Percentiles rank a stretch among this genome's conserved stretches.
Evolutionary conservation across 2,329 filamentous ascomycete species (phyloP).

Genomic region (Colletotrichum lini): DNA sequence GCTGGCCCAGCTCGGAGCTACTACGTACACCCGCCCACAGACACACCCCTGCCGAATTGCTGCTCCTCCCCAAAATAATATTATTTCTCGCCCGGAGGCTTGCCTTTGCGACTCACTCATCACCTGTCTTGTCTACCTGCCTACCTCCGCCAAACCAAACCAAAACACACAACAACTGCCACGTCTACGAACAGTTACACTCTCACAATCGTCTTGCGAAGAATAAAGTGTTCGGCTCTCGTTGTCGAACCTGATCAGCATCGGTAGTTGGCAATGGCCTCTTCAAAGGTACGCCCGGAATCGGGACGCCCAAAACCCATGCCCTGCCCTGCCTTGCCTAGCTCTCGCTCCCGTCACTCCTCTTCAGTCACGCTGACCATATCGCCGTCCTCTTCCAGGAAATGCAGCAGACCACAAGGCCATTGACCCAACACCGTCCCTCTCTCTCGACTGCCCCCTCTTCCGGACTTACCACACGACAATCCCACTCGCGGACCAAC

Average conservation of each 20-base stretch:
- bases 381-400: conserved; percentile 62
- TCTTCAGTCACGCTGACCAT: conserved; percentile 54
- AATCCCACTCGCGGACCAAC: conserved; percentile 80
- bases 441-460: conserved; percentile 71
- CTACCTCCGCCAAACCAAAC: conserved; percentile 32
- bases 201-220: conserved; percentile 46
- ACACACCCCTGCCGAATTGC: conserved; percentile 44
- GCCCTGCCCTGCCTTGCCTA: conserved; percentile 37
- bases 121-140: conserved; percentile 31
- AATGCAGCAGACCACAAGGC: conserved; percentile 76
- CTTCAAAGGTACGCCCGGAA: conserved; percentile 69
- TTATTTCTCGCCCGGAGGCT: conserved; percentile 44
- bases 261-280: conserved; percentile 68
- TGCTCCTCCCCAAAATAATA: conserved; percentile 46
- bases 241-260: conserved; percentile 46
- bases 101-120: conserved; percentile 42
- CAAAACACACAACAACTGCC: conserved; percentile 8
- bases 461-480: conserved; percentile 72
- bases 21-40: conserved; percentile 43
- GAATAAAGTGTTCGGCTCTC: conserved; percentile 41
- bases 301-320: conserved; percentile 33
- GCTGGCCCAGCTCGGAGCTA: conserved; percentile 41
- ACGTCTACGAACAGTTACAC: conserved; percentile 16
- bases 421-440: conserved; percentile 74
- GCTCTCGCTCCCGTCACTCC: conserved; percentile 24